Conservation (phyloP, 2,329 filamentous ascomycete species). For the Colletotrichum limetticola region DNA sequence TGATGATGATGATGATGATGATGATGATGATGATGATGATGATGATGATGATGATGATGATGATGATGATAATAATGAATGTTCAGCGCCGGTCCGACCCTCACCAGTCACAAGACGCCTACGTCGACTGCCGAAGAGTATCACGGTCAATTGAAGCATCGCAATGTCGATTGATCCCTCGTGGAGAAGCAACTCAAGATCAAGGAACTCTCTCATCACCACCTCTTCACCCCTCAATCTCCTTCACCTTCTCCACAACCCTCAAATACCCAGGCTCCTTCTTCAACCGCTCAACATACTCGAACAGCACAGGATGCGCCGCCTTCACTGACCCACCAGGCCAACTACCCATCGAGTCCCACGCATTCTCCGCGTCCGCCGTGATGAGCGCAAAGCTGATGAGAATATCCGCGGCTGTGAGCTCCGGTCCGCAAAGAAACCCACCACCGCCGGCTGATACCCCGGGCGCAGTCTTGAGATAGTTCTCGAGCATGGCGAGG, state of each 20-base stretch:
- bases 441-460: slow-evolving; percentile 42
- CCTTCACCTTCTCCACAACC: slow-evolving; percentile 59
- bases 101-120: too few relatives aligned
- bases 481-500: slow-evolving; percentile 59
- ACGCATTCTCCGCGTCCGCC: slow-evolving; percentile 45
- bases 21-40: too few relatives aligned
- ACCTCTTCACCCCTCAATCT: slow-evolving; percentile 53
- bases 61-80: too few relatives aligned
- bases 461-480: slow-evolving; percentile 55
- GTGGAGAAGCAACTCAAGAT: accelerated
- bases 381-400: slow-evolving; percentile 63
- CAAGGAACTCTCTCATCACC: neutral
- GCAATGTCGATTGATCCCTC: too few relatives aligned
- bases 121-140: too few relatives aligned
- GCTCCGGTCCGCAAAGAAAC: slow-evolving; percentile 60
- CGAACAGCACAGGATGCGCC: slow-evolving; percentile 55
- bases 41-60: too few relatives aligned
- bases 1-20: too few relatives aligned
- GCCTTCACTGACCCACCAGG: slow-evolving; percentile 50
- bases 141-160: too few relatives aligned
- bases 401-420: slow-evolving; percentile 65
- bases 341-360: slow-evolving; percentile 54
- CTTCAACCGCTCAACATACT: slow-evolving; percentile 59
- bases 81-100: too few relatives aligned
- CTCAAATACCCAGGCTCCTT: slow-evolving; percentile 58